Evolutionary conservation across 1,284 basidiomycete species (phyloP).

Genomic region (Naganishia cerealis): DNA sequence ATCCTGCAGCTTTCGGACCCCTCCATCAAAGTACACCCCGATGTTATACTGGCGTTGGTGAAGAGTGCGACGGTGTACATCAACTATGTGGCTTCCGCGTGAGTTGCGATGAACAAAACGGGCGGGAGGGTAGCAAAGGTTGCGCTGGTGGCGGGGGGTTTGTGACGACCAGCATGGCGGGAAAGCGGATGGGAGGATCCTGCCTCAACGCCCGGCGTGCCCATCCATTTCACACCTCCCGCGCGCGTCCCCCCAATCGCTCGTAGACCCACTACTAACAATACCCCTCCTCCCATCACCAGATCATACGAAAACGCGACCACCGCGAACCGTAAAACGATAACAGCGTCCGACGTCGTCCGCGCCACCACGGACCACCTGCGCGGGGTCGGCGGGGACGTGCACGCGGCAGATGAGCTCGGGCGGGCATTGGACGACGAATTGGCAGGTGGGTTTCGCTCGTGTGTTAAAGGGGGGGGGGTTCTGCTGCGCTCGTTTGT

Average conservation of each 20-base stretch:
- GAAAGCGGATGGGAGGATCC: too few relatives aligned
- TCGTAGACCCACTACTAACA: too few relatives aligned
- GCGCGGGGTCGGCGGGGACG: conserved; percentile 55
- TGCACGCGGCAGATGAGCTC: conserved; percentile 64
- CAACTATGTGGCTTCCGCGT: conserved; percentile 63
- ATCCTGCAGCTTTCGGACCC: conserved; percentile 1
- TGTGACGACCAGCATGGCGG: too few relatives aligned
- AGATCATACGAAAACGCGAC: conserved; percentile 84
- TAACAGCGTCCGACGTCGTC: conserved; percentile 81
- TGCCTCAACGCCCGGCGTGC: too few relatives aligned
- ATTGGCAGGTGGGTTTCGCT: conserved; percentile 62
- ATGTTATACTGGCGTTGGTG: conserved; percentile 74
- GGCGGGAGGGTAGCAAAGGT: too few relatives aligned
- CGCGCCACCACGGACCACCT: conserved; percentile 72
- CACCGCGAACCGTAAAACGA: conserved; percentile 79
- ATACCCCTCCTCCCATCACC: not conserved
- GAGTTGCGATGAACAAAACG: not conserved
- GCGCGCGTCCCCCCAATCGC: too few relatives aligned
- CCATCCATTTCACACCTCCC: too few relatives aligned
- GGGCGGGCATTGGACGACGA: conserved; percentile 69
- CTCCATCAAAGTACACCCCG: conserved; percentile 75
- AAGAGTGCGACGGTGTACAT: conserved; percentile 88
- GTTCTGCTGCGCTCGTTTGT: too few relatives aligned
- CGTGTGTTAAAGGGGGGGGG: not conserved
- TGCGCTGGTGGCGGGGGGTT: too few relatives aligned